phyloP scores from a whole-genome alignment of 192 early-diverging fungal species.

The Podila horticola region DNA sequence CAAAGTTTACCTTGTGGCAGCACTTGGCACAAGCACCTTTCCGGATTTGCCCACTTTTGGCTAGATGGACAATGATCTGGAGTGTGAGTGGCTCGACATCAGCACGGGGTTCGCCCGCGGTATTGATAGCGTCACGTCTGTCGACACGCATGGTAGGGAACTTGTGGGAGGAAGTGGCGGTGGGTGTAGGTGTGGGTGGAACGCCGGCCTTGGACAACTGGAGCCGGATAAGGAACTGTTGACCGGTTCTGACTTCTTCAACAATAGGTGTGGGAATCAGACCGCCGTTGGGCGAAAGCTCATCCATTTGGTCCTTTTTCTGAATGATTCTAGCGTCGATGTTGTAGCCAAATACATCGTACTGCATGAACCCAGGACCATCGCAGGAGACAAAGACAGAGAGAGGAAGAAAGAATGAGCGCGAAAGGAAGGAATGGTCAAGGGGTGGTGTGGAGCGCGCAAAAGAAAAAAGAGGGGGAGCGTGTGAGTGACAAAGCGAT shows the following conservation, averaged over 20 bases:
- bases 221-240: slow-evolving; percentile 45
- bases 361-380: no score
- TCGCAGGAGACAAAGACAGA: no score
- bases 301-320: slow-evolving; percentile 50
- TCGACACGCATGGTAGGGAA: slow-evolving; percentile 47
- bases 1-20: slow-evolving; percentile 44
- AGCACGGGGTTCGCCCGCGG: slow-evolving; percentile 40
- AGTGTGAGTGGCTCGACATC: slow-evolving; percentile 33
- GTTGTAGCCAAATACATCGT: slow-evolving; percentile 1
- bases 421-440: neutral
- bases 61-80: slow-evolving; percentile 43
- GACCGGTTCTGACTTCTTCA: slow-evolving; percentile 40
- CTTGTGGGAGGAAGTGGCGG: neutral
- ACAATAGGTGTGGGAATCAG: slow-evolving; percentile 13
- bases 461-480: neutral
- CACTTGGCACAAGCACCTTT: slow-evolving; percentile 48
- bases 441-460: no score
- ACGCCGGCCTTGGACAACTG: slow-evolving; percentile 17
- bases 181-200: neutral
- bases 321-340: slow-evolving; percentile 49
- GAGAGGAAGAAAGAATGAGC: neutral
- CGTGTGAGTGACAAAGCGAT: no score
- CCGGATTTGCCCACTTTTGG: slow-evolving; percentile 32
- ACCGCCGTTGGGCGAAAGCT: slow-evolving; percentile 9
- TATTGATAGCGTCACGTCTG: slow-evolving; percentile 47